Evolutionary conservation across 345 rosid species (phyloP).

Genomic region (Ailanthus altissimus): DNA sequence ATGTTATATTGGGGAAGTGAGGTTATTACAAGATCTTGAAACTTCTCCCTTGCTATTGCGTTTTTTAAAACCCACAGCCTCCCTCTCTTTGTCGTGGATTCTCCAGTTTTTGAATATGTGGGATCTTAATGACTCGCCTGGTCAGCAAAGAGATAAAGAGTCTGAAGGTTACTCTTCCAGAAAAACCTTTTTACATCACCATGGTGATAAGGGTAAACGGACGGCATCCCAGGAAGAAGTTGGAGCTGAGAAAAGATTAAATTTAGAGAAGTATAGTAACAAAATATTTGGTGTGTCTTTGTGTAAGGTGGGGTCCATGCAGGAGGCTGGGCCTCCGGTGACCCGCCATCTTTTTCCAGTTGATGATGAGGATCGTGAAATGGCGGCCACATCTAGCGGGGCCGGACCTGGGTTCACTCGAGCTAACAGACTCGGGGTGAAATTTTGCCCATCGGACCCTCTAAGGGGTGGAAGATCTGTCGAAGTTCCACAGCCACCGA

Average conservation of each 20-base stretch:
- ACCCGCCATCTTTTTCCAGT: conserved; percentile 85
- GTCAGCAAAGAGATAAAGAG: conserved; percentile 44
- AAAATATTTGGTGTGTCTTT: conserved; percentile 59
- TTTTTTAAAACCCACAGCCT: conserved; percentile 16
- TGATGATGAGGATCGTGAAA: conserved; percentile 49
- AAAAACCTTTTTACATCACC: conserved; percentile 35
- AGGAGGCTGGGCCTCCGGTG: conserved; percentile 52
- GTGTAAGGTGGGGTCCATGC: conserved; percentile 30
- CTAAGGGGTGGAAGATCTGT: conserved; percentile 35
- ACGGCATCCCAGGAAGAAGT: conserved; percentile 74
- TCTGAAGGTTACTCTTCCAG: conserved; percentile 54
- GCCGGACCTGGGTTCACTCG: conserved; percentile 52
- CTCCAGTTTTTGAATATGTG: conserved; percentile 49
- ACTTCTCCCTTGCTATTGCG: conserved; percentile 7
- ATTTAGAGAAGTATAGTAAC: conserved; percentile 40
- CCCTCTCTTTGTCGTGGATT: conserved; percentile 33
- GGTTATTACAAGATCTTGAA: conserved; percentile 16
- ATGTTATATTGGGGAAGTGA: conserved; percentile 46
- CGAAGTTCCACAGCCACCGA: conserved; percentile 61
- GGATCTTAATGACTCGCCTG: conserved; percentile 77
- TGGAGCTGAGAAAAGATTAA: conserved; percentile 27
- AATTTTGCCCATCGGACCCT: conserved; percentile 63
- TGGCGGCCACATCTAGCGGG: conserved; percentile 34
- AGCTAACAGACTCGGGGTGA: conserved; percentile 68
- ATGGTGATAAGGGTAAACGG: conserved; percentile 67